A percentile compares a stretch with the other conserved stretches of the same genome.
These are phyloP conservation scores for Exobasidium rhododendri DNA, from an alignment of 1,284 basidiomycete genomes.

Conservation along the genomic window DNA sequence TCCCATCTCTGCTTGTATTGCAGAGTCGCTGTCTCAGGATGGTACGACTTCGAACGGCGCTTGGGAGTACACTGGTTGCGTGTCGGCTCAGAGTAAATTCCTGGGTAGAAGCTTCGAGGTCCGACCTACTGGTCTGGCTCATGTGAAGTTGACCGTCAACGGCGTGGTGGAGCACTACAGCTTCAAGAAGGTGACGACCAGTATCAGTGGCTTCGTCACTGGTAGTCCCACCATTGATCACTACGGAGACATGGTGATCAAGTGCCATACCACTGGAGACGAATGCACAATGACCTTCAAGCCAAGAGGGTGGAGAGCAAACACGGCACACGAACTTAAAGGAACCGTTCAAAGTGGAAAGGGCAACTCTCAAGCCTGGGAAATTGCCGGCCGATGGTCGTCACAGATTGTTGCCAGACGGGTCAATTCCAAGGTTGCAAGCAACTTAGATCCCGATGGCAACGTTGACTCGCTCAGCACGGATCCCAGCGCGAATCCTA, in stretches of 20 bases:
- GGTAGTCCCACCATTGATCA: constrained; percentile 93
- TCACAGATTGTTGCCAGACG: constrained; percentile 84
- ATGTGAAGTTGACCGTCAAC: constrained; percentile 72
- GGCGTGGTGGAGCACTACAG: constrained; percentile 67
- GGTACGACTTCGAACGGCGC: constrained; percentile 60
- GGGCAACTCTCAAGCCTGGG: constrained; percentile 65
- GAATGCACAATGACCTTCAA: constrained; percentile 88
- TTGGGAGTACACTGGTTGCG: constrained; percentile 82
- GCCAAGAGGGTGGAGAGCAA: constrained; percentile 88
- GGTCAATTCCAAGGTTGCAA: constrained; percentile 63
- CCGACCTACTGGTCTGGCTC: constrained; percentile 86
- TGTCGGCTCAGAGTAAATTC: constrained; percentile 53
- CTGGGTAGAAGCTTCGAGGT: constrained; percentile 91
- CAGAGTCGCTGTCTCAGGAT: constrained; percentile 59
- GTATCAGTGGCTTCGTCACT: constrained; percentile 79
- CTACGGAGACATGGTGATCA: constrained; percentile 86
- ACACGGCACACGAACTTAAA: constrained; percentile 85
- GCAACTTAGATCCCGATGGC: constrained; percentile 71
- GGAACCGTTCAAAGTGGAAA: constrained; percentile 71
- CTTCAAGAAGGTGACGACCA: constrained; percentile 72
- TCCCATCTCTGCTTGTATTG: constrained; percentile 88
- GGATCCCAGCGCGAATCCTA: constrained; percentile 56
- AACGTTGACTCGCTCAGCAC: constrained; percentile 56
- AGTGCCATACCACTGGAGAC: constrained; percentile 90
- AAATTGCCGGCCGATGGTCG: constrained; percentile 94